A percentile compares a stretch with the other conserved stretches of the same genome.
Conservation (phyloP, 2,329 filamentous ascomycete genomes). For the Calonectria multiphialidica region DNA sequence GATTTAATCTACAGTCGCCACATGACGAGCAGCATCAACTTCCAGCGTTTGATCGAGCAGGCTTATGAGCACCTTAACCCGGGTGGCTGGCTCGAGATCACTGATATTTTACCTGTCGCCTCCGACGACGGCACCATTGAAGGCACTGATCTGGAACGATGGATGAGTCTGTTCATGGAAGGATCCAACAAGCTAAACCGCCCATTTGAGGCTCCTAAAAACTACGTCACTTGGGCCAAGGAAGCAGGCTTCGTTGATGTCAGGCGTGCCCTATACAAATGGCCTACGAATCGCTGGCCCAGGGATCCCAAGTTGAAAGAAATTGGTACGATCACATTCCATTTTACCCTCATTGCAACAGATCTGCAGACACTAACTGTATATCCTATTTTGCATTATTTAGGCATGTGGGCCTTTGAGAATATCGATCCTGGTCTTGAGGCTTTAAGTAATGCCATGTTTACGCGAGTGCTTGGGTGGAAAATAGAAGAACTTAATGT, state of each 20-base stretch:
- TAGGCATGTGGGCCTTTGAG: not conserved
- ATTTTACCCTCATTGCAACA: too few relatives aligned
- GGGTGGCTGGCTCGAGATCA: slow-evolving; percentile 41
- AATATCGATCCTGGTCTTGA: not conserved
- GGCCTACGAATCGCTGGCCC: slow-evolving; percentile 63
- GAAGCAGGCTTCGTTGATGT: slow-evolving; percentile 66
- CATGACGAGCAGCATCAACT: slow-evolving; percentile 25
- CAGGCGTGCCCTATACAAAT: slow-evolving; percentile 56
- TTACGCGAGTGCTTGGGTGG: not conserved
- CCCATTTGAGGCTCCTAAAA: slow-evolving; percentile 36
- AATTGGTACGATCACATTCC: slow-evolving; percentile 37
- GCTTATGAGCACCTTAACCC: slow-evolving; percentile 30
- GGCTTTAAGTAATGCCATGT: not conserved
- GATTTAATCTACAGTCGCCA: slow-evolving; percentile 42
- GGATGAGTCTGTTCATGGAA: slow-evolving; percentile 39
- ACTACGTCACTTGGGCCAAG: slow-evolving; percentile 50
- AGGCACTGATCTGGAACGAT: slow-evolving; percentile 34
- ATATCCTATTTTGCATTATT: not conserved
- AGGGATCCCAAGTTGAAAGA: slow-evolving; percentile 62
- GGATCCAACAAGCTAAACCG: slow-evolving; percentile 43
- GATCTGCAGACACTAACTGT: not conserved
- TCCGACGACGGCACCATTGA: slow-evolving; percentile 30
- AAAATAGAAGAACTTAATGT: not conserved
- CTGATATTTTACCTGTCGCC: slow-evolving; percentile 32
- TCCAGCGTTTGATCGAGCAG: not conserved